These are phyloP conservation scores for Ceratopteris richardii DNA, from an alignment of 75 land plant species.

Conservation along the genomic window DNA sequence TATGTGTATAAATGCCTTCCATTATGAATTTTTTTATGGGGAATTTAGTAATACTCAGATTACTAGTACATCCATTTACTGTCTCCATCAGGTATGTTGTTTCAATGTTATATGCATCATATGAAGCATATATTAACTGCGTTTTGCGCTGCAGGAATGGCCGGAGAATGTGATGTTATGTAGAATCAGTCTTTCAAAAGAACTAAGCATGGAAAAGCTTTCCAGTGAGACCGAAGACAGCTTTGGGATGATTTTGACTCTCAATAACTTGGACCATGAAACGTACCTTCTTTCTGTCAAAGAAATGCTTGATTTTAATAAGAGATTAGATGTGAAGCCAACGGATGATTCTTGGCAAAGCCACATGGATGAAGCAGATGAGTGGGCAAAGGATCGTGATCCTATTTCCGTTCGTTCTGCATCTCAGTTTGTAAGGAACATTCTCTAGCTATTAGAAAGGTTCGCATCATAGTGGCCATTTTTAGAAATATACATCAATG, in stretches of 20 bases:
- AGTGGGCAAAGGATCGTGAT: slow-evolving; percentile 5
- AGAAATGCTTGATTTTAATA: slow-evolving; percentile 5
- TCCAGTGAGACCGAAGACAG: slow-evolving; percentile 1
- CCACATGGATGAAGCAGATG: slow-evolving; percentile 2
- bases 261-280: slow-evolving; percentile 4
- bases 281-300: slow-evolving; percentile 7
- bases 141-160: slow-evolving; percentile 13
- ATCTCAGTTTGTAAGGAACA: slow-evolving; percentile 14
- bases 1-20: too few relatives aligned
- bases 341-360: neutral
- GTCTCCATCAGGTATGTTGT: too few relatives aligned
- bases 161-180: slow-evolving; percentile 20
- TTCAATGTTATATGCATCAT: too few relatives aligned
- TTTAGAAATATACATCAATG: neutral
- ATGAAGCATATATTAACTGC: too few relatives aligned
- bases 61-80: too few relatives aligned
- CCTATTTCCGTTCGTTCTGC: neutral
- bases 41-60: too few relatives aligned
- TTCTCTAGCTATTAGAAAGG: neutral
- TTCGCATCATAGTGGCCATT: neutral
- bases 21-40: too few relatives aligned
- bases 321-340: neutral
- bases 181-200: slow-evolving; percentile 1
- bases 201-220: neutral
- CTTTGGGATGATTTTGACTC: slow-evolving; percentile 8